Conservation (phyloP, 352 stramenopile genomes). For the Phytophthora cryptogea region DNA sequence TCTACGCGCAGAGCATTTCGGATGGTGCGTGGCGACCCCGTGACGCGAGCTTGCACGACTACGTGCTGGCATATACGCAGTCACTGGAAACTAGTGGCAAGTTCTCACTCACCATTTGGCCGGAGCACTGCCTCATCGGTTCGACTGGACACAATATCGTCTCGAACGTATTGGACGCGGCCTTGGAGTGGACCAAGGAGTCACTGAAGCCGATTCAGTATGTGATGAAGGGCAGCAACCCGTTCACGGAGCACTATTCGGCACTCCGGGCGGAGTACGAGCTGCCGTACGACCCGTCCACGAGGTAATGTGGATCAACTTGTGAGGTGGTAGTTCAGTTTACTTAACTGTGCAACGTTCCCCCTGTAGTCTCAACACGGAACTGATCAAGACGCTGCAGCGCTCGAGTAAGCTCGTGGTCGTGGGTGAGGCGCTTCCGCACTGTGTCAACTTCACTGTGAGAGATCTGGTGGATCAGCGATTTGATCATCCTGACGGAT, state of each 20-base stretch:
- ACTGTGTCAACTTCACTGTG: constrained; percentile 96
- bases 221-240: constrained; percentile 93
- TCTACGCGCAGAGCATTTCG: constrained; percentile 80
- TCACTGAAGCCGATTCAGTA: constrained; percentile 72
- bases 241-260: constrained; percentile 95
- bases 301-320: constrained; percentile 34
- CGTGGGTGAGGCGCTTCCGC: constrained; percentile 92
- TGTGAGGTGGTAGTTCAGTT: constrained; percentile 22
- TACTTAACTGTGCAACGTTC: not conserved
- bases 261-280: constrained; percentile 91
- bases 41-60: constrained; percentile 65
- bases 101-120: constrained; percentile 94
- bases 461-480: constrained; percentile 81
- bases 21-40: constrained; percentile 55
- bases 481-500: constrained; percentile 69
- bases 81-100: constrained; percentile 80
- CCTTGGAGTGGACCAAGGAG: constrained; percentile 81
- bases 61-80: constrained; percentile 89
- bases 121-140: constrained; percentile 95
- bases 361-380: constrained; percentile 63
- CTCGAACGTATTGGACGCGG: constrained; percentile 57
- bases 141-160: constrained; percentile 88
- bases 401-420: constrained; percentile 78
- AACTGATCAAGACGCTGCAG: constrained; percentile 84
- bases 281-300: constrained; percentile 60